Percentiles rank a stretch among this genome's conserved stretches.
Evolutionary conservation across 768 basidiomycete species (phyloP).

Genomic region (Cantharellus anzutake): DNA sequence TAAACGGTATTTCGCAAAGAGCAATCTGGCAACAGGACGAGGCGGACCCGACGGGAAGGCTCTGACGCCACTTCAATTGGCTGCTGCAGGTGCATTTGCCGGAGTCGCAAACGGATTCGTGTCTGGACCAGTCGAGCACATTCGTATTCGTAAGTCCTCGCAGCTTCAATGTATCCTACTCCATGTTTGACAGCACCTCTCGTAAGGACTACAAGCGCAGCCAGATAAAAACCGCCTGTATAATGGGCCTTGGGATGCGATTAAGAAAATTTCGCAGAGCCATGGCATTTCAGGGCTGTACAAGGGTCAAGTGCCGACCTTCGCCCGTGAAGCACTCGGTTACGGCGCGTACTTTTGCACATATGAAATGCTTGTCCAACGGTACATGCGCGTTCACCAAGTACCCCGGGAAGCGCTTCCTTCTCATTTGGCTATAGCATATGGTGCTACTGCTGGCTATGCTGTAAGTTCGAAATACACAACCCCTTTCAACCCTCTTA

Average conservation of each 20-base stretch:
- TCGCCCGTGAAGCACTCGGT: constrained; percentile 63
- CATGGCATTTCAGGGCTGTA: constrained; percentile 74
- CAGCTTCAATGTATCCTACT: background rate
- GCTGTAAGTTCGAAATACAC: constrained; percentile 33
- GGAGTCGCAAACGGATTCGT: constrained; percentile 84
- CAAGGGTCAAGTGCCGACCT: constrained; percentile 82
- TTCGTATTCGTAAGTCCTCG: constrained; percentile 67
- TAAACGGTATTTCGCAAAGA: constrained; percentile 56
- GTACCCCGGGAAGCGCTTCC: constrained; percentile 60
- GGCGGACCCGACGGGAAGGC: constrained; percentile 49
- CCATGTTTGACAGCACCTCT: background rate
- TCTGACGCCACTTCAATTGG: constrained; percentile 45
- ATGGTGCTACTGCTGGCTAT: constrained; percentile 85
- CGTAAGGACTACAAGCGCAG: constrained; percentile 75
- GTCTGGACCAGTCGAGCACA: constrained; percentile 92
- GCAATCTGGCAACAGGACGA: constrained; percentile 36
- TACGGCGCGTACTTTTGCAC: constrained; percentile 82
- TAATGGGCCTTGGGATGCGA: constrained; percentile 71
- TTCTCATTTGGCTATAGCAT: constrained; percentile 60
- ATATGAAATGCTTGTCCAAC: constrained; percentile 83
- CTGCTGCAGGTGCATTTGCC: constrained; percentile 61
- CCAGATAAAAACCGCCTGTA: constrained; percentile 58
- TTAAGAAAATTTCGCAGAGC: constrained; percentile 57
- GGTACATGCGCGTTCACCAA: constrained; percentile 51
- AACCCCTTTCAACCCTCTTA: background rate